Evolutionary conservation across 2,329 filamentous ascomycete species (phyloP), one percentile per base, ranked within the genome.

Genomic region (Aspergillus oerlinghausenensis): DNA sequence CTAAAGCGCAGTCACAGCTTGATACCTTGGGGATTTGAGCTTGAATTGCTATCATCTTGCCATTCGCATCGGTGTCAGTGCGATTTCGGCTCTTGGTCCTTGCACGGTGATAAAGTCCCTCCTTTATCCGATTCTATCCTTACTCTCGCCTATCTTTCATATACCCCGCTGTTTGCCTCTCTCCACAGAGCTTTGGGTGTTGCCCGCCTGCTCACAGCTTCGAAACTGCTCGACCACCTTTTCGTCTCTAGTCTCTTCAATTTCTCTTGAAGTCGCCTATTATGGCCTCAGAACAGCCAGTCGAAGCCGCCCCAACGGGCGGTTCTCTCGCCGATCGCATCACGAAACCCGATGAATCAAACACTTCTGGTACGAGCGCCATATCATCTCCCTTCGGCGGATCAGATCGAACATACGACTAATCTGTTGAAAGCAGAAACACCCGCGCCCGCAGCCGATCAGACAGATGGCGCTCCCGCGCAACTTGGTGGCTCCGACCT

Each of bases 311-410:
- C 25, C 59, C 67, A 43, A 58, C 65, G n/a, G 68, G 66, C 50
- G 72, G 71, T 42, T 78, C 78, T 32, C 71, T 82, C 51, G 78
- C 73, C 23, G 78, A 79, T 60, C 79, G 80, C 57, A 75, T 82
- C 60, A 73, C 77, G 42, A 74, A 75, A 56, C 73, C 77, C 25
- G 73, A 75, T 21, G 65, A 65, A 50, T 49, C 70, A 19, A 60
- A 60, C 47, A 50, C 64, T 52, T 60, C 67, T 57, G 71, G 72
- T 72, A 75, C 63, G 64, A 61, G 58, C 56, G 50, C 57, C 38
- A 48, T 55, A 25, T 54, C 56, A 49, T 56, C 54, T 50, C 47
- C 58, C 50, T 54, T 55, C 51, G 51, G 58, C 65, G 65, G 21
- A 54, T 54, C 47, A 52, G 54, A 55, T 29, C 51, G 54, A 51